Conservation (phyloP, 768 basidiomycete species). For the Tylopilus rubrobrunneus region DNA sequence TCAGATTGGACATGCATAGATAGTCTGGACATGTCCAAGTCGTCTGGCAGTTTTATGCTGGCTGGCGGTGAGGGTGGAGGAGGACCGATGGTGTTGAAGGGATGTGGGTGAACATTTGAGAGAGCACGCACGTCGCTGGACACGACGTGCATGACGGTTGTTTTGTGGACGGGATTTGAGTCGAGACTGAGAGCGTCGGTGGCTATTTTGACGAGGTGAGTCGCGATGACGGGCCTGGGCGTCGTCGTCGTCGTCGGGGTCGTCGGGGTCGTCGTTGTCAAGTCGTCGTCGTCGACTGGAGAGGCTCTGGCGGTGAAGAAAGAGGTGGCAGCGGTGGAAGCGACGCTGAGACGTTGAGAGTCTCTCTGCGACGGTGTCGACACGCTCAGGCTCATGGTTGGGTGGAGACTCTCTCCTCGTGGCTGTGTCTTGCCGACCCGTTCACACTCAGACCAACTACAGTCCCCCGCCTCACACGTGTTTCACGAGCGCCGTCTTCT, state of each 20-base stretch:
- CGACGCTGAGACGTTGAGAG: slow-evolving; percentile 23
- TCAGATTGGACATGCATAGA: neutral
- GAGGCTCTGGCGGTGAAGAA: slow-evolving; percentile 28
- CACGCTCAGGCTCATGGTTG: neutral
- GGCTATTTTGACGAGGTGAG: slow-evolving; percentile 32
- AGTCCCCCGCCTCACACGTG: too few species aligned
- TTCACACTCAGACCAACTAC: neutral
- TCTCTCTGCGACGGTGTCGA: neutral
- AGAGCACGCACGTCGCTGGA: slow-evolving; percentile 12
- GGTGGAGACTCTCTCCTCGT: neutral
- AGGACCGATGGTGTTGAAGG: slow-evolving; percentile 37
- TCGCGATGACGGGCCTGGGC: slow-evolving; percentile 31
- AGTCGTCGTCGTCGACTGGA: neutral
- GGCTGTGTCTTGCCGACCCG: neutral
- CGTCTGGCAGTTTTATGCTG: slow-evolving; percentile 31
- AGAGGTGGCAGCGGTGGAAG: slow-evolving; percentile 23
- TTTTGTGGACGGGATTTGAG: slow-evolving; percentile 30
- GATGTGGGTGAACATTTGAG: neutral
- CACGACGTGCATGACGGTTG: slow-evolving; percentile 32
- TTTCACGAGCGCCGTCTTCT: too few species aligned
- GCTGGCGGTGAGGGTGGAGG: slow-evolving; percentile 55
- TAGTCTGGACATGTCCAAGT: slow-evolving; percentile 13
- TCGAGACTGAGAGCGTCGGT: slow-evolving; percentile 44
- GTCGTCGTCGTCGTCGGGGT: slow-evolving; percentile 26
- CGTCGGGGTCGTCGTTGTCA: neutral